Base-by-base conservation (phyloP, 495 filamentous ascomycete genomes). In the Beverwykella pulmonaria region DNA sequence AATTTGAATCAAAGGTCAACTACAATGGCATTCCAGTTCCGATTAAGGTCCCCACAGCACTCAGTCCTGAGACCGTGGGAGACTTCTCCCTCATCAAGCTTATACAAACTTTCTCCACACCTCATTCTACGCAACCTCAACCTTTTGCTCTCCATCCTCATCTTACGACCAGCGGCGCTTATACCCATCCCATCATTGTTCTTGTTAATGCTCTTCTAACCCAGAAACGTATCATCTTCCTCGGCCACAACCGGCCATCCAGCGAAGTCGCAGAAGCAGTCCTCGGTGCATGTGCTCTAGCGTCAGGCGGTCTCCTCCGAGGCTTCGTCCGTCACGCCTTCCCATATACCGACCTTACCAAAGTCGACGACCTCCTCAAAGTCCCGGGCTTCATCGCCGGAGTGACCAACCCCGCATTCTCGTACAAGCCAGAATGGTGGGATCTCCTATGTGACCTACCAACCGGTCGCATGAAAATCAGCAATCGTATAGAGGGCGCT, bases 241-340 rank as follows among this genome's bases (percentile, higher is more conserved):
- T 98, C 34, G 94, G 94, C 22, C 91, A 99, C 75, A 95, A 94
- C 69, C 88, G 91, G 69, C 92, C 94, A 7, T 97, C 93, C 1
- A 90, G 91, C 1, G 92, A 96, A 73, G 94, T 98, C 12, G 94
- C 92, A 7, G 93, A 98, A 78, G 93, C 94, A 3, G 94, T 98
- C 7, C 82, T 98, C 0, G 94, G 91, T 1, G 92, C 93, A 0
- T 98, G 93, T 75, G 91, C 94, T 5, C 83, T 99, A 30, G 93
- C 90, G 22, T 96, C 92, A 25, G 95, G 94, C n/a, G 94, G 95
- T 23, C 82, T 97, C n/a, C 81, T 99, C 19, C 81, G 92, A 46
- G 94, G 95, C 23, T 98, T 98, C 77, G 97, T 92, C 20, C 86
- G 94, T n/a, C 91, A 97, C 79, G 95, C 95, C 15, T 99, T 99